phyloP scores from a whole-genome alignment of 2,329 filamentous ascomycete species.

The Colletotrichum sp. region DNA sequence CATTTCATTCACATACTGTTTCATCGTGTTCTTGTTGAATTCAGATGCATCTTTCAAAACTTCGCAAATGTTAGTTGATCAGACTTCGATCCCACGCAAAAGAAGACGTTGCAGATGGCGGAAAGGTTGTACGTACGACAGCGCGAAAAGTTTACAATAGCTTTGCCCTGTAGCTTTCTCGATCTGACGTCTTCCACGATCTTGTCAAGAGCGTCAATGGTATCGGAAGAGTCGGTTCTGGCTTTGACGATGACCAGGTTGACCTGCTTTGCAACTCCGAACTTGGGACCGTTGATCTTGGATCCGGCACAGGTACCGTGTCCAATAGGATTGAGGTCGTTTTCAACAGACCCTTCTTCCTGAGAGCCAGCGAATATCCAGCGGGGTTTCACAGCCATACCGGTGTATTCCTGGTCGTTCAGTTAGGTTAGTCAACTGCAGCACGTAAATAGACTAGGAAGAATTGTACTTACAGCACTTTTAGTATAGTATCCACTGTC shows the following conservation, averaged over 20 bases:
- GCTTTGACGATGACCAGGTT: background rate
- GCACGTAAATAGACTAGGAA: accelerated
- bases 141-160: background rate
- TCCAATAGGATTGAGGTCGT: background rate
- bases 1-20: background rate
- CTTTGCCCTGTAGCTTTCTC: background rate
- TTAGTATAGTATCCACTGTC: background rate
- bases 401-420: background rate
- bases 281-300: background rate
- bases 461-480: background rate
- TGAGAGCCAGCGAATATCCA: background rate
- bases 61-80: background rate
- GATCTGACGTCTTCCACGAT: background rate
- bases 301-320: background rate
- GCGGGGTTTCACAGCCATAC: background rate
- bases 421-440: background rate
- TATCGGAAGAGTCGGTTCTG: background rate
- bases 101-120: background rate
- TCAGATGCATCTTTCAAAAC: accelerated
- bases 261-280: background rate
- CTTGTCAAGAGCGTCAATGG: background rate
- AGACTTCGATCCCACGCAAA: accelerated
- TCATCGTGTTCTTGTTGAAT: background rate
- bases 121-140: background rate
- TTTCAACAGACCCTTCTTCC: background rate